Evolutionary conservation across 805 yeast genomes (phyloP).

Genomic region (Ogataea ganodermae): DNA sequence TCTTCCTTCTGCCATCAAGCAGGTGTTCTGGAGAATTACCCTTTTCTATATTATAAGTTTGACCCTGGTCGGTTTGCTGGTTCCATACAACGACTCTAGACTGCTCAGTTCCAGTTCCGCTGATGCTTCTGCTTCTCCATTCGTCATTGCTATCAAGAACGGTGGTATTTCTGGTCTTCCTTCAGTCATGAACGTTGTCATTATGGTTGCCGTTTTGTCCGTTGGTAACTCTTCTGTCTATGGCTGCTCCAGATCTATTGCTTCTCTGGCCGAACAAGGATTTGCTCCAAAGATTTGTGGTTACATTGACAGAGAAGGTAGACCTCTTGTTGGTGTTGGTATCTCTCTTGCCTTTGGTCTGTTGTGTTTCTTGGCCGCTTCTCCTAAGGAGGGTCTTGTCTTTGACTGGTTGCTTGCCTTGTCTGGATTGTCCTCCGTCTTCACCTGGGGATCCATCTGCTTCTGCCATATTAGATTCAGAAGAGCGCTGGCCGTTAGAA

Average conservation of each 20-base stretch:
- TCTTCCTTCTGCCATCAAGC: slow-evolving; percentile 64
- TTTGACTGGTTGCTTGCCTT: slow-evolving; percentile 79
- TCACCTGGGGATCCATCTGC: slow-evolving; percentile 79
- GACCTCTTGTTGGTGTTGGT: slow-evolving; percentile 71
- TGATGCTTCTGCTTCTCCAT: slow-evolving; percentile 69
- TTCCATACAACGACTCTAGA: slow-evolving; percentile 55
- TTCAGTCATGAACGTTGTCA: slow-evolving; percentile 72
- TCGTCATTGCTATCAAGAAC: slow-evolving; percentile 66
- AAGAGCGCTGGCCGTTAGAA: slow-evolving; percentile 63
- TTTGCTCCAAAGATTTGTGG: slow-evolving; percentile 63
- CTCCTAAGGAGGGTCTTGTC: slow-evolving; percentile 53
- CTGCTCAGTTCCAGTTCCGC: slow-evolving; percentile 47
- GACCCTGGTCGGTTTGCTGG: slow-evolving; percentile 57
- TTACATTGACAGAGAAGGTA: slow-evolving; percentile 74
- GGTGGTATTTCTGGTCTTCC: slow-evolving; percentile 69
- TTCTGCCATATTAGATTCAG: slow-evolving; percentile 71
- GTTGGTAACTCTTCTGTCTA: slow-evolving; percentile 77
- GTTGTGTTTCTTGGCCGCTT: slow-evolving; percentile 64
- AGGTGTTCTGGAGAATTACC: slow-evolving; percentile 64
- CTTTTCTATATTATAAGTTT: slow-evolving; percentile 58
- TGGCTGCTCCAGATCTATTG: slow-evolving; percentile 71
- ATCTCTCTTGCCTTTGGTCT: slow-evolving; percentile 57
- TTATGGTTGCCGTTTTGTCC: slow-evolving; percentile 69
- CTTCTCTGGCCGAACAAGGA: slow-evolving; percentile 70
- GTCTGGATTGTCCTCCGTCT: slow-evolving; percentile 74